Evolutionary conservation across 495 filamentous ascomycete genomes (phyloP).

Genomic region (Penicillium canariense): DNA sequence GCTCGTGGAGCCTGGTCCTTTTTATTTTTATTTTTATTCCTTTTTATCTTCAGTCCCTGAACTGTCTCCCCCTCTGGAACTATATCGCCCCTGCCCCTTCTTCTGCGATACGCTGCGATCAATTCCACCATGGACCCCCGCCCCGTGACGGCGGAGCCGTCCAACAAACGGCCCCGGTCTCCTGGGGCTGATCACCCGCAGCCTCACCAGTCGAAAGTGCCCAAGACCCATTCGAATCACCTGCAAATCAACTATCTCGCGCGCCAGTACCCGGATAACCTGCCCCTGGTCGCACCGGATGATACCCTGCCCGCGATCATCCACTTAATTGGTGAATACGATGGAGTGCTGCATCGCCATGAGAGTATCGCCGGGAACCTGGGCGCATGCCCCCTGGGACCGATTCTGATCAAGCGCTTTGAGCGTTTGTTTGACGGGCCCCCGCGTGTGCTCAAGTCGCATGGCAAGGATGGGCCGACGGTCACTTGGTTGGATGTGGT

Average conservation of each 20-base stretch:
- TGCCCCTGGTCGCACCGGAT: slow-evolving; percentile 58
- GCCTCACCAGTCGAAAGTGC: slow-evolving; percentile 48
- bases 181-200: slow-evolving; percentile 48
- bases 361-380: slow-evolving; percentile 84
- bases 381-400: slow-evolving; percentile 77
- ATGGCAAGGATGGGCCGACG: slow-evolving; percentile 59
- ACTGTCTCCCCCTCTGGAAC: neutral
- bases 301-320: slow-evolving; percentile 62
- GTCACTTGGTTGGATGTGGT: slow-evolving; percentile 84
- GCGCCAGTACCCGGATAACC: slow-evolving; percentile 58
- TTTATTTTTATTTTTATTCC: neutral
- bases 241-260: slow-evolving; percentile 82
- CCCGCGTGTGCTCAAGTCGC: slow-evolving; percentile 64
- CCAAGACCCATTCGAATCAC: slow-evolving; percentile 56
- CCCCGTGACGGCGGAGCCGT: slow-evolving; percentile 35
- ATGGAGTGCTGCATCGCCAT: slow-evolving; percentile 77
- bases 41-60: neutral
- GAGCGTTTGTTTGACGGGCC: slow-evolving; percentile 81
- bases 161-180: slow-evolving; percentile 61
- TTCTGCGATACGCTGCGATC: neutral
- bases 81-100: neutral
- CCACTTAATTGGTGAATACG: slow-evolving; percentile 71
- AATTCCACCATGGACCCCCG: slow-evolving; percentile 40
- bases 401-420: slow-evolving; percentile 80
- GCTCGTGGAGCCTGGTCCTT: neutral